Conservation (phyloP, 148 eudicot genomes). For the Amaranthus palmeri region DNA sequence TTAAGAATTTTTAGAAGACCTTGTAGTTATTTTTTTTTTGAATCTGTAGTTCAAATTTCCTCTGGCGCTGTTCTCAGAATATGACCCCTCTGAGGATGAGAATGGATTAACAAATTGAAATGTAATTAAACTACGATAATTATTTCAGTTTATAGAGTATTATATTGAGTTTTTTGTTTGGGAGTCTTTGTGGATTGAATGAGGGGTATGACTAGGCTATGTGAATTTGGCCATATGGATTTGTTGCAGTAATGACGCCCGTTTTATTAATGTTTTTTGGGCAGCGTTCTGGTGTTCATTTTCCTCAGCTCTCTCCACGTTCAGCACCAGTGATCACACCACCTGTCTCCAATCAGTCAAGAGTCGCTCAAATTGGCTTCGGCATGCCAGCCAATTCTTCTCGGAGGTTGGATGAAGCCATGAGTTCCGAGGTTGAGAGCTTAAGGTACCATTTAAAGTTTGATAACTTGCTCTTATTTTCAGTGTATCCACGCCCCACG, state of each 20-base stretch:
- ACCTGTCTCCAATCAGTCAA: constrained; percentile 53
- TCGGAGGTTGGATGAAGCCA: constrained; percentile 79
- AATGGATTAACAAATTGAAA: neutral
- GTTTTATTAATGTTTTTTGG: constrained; percentile 6
- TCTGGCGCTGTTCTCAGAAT: neutral
- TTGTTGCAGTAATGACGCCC: neutral
- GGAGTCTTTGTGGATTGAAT: neutral
- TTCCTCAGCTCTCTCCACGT: constrained; percentile 66
- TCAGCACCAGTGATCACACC: constrained; percentile 79
- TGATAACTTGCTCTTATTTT: neutral
- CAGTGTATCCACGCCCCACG: neutral
- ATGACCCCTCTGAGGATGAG: neutral
- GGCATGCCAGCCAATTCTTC: constrained; percentile 83
- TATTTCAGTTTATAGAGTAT: too few relatives aligned
- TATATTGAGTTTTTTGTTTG: neutral
- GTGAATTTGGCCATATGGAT: neutral
- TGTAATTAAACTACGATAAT: too few relatives aligned
- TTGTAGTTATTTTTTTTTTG: neutral
- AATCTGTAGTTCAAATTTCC: neutral
- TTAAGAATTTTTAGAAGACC: neutral
- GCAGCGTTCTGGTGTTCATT: constrained; percentile 73
- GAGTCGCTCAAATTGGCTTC: constrained; percentile 53
- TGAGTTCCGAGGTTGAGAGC: constrained; percentile 68
- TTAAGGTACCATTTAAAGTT: constrained; percentile 50
- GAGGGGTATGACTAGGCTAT: neutral